Evolutionary conservation across 345 rosid species (phyloP).

Genomic region (Citrus trifoliata): DNA sequence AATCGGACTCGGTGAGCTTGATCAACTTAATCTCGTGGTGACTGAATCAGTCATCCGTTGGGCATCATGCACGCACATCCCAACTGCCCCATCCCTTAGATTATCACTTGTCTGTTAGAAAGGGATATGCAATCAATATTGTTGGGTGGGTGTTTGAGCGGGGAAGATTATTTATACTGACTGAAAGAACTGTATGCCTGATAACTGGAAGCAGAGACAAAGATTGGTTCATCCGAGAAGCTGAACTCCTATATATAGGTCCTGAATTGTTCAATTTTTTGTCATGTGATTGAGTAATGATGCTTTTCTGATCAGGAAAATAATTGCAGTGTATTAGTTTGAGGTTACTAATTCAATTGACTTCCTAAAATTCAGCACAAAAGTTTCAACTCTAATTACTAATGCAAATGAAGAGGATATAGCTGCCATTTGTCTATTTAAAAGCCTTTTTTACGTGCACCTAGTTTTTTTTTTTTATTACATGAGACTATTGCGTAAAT

Average conservation of each 20-base stretch:
- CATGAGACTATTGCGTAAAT: too few species aligned
- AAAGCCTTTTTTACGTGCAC: background rate
- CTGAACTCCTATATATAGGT: constrained; percentile 19
- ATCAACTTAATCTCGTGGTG: constrained; percentile 52
- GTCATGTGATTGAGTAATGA: constrained; percentile 9
- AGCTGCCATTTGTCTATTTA: background rate
- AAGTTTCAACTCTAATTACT: background rate
- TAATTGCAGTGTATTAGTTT: background rate
- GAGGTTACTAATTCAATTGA: background rate
- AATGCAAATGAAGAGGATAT: background rate
- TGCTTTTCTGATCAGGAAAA: constrained; percentile 15
- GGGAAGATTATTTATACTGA: background rate
- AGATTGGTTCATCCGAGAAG: constrained; percentile 9
- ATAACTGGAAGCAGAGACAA: background rate
- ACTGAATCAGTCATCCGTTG: constrained; percentile 71
- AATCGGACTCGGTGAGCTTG: constrained; percentile 65
- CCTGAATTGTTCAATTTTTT: background rate
- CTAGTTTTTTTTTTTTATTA: too few species aligned
- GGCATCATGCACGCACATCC: constrained; percentile 82
- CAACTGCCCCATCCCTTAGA: constrained; percentile 66
- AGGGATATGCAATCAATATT: background rate
- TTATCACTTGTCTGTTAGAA: constrained; percentile 71
- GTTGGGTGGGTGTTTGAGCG: background rate
- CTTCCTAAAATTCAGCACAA: background rate
- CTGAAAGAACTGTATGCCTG: background rate